phyloP scores from a whole-genome alignment of 306 rosid genomes.

The Cicer cuneatum region DNA sequence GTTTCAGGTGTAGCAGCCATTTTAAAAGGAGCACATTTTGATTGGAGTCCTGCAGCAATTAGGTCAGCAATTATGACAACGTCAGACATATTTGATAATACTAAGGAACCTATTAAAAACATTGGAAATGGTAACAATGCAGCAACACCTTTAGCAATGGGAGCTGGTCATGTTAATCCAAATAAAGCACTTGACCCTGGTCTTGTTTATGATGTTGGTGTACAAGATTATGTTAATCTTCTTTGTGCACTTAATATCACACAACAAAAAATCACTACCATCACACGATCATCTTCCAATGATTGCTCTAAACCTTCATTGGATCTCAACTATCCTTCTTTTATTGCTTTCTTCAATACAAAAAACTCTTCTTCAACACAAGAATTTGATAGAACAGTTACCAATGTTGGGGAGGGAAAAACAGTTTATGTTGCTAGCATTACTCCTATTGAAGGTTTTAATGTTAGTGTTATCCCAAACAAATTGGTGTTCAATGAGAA shows the following conservation, averaged over 20 bases:
- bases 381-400: conserved; percentile 62
- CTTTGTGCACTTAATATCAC: conserved; percentile 69
- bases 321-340: conserved; percentile 81
- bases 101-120: conserved; percentile 53
- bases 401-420: conserved; percentile 56
- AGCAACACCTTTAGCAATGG: conserved; percentile 69
- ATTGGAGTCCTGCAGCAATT: conserved; percentile 80
- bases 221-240: conserved; percentile 65
- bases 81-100: conserved; percentile 58
- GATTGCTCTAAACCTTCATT: conserved; percentile 55
- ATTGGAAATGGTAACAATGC: conserved; percentile 45
- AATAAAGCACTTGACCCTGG: conserved; percentile 54
- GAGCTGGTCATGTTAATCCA: conserved; percentile 16
- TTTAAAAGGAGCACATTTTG: conserved; percentile 52
- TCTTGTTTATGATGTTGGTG: conserved; percentile 59
- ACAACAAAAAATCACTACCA: conserved; percentile 46
- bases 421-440: conserved; percentile 36
- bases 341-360: conserved; percentile 54
- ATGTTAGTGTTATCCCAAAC: conserved; percentile 53
- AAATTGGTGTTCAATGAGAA: conserved; percentile 51
- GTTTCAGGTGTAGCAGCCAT: conserved; percentile 74
- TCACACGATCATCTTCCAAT: conserved; percentile 50
- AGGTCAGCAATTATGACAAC: conserved; percentile 84
- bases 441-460: conserved; percentile 44
- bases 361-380: conserved; percentile 27